Evolutionary conservation across 306 rosid species (phyloP), one percentile per base, ranked within the genome.

Genomic region (Calophaca sinica): DNA sequence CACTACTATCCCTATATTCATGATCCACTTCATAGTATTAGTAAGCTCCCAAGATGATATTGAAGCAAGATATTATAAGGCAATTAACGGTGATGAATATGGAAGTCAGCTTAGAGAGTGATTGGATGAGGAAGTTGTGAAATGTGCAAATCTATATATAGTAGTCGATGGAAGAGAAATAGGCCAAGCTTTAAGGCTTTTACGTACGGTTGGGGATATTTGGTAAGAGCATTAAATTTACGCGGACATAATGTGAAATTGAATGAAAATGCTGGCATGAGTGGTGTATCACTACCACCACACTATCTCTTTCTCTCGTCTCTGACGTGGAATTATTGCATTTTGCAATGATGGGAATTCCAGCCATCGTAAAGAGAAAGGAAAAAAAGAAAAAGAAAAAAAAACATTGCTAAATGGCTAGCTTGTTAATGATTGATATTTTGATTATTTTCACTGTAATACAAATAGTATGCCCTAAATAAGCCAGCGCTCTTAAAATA

Each of bases 151-250:
- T 8, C 45, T 60, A 81, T 89, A 76, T 84, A 89, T 87, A 87
- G 32, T 68, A 75, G 51, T 44, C 8, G 79, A 63, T 32, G 70
- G 33, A 46, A 57, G 11, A 60, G 29, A 46, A 46, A 4, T 60
- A 10, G 53, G 31, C 4, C 7, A 39, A 9, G 62, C 6, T 8
- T 55, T 52, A 53, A 49, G 41, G 76, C 75, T 70, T 86, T 75
- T 77, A 77, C 78, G 55, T 77, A 77, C 81, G 32, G 90, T 87
- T 88, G 93, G 68, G 76, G 45, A 78, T 49, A 86, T 81, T 39
- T 45, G 55, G 89, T 66, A 62, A 82, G 57, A 61, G 80, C 97
- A 91, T 89, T 93, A 70, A 93, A 73, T 84, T 79, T 87, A 90
- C 93, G 93, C 96, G 91, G 88, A 84, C 44, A 80, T 72, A 81